Conservation (phyloP, 352 stramenopile species). For the Phytophthora agathidicida region DNA sequence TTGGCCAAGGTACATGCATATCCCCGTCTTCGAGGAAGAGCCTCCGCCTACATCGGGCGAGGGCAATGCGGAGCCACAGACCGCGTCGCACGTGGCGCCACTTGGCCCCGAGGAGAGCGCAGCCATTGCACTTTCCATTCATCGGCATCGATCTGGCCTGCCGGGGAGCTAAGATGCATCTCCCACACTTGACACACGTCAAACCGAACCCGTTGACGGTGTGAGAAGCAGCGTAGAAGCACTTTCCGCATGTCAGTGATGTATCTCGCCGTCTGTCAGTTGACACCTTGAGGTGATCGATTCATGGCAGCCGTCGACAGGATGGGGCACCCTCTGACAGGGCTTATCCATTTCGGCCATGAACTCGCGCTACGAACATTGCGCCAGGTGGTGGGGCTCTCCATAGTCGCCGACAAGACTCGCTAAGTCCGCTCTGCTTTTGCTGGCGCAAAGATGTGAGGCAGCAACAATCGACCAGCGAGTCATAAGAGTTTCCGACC, state of each 20-base stretch:
- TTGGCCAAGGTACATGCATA: background rate
- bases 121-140: slow-evolving; percentile 18
- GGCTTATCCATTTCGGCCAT: slow-evolving; percentile 11
- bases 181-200: too few species aligned
- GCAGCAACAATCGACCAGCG: background rate
- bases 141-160: background rate
- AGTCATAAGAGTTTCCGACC: too few species aligned
- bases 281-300: slow-evolving; percentile 9
- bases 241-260: background rate
- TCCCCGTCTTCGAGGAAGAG: slow-evolving; percentile 1
- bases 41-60: background rate
- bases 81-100: slow-evolving; percentile 14
- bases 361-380: slow-evolving; percentile 9
- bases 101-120: slow-evolving; percentile 16
- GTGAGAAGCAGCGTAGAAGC: slow-evolving; percentile 4
- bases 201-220: too few species aligned
- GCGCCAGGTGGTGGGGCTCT: background rate
- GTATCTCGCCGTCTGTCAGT: background rate
- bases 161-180: too few species aligned
- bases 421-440: background rate
- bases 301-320: background rate
- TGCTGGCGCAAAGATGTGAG: slow-evolving; percentile 6
- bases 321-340: slow-evolving; percentile 8
- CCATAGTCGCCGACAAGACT: slow-evolving; percentile 4
- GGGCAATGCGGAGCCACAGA: slow-evolving; percentile 23